Evolutionary conservation across 768 basidiomycete genomes (phyloP).

Genomic region (Boletus reticulatus): DNA sequence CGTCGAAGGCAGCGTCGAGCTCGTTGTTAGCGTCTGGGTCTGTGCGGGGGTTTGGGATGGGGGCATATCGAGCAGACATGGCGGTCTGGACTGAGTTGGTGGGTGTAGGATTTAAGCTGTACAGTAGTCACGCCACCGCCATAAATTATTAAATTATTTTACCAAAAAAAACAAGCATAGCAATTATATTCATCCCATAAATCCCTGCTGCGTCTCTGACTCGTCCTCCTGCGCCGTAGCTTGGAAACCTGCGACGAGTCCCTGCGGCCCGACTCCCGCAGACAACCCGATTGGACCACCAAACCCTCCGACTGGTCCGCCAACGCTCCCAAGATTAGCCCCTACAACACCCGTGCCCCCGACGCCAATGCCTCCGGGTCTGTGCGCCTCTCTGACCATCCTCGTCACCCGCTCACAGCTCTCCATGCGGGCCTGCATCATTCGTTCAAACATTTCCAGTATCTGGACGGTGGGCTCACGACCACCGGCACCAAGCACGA

Average conservation of each 20-base stretch:
- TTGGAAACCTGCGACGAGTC: constrained; percentile 15
- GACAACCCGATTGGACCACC: constrained; percentile 27
- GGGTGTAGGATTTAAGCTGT: too few species aligned
- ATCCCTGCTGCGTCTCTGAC: constrained; percentile 21
- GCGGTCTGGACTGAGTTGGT: not conserved
- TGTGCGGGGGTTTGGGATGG: constrained; percentile 56
- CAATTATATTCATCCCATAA: constrained; percentile 7
- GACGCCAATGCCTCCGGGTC: constrained; percentile 15
- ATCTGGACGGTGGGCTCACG: constrained; percentile 48
- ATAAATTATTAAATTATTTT: not conserved
- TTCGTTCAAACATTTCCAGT: constrained; percentile 65
- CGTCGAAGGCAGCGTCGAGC: constrained; percentile 87
- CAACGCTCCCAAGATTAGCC: constrained; percentile 19
- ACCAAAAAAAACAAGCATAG: not conserved
- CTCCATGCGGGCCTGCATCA: constrained; percentile 75
- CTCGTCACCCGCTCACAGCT: constrained; percentile 67
- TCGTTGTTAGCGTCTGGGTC: constrained; percentile 52
- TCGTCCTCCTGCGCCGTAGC: constrained; percentile 6
- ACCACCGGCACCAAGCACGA: constrained; percentile 30
- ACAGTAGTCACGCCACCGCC: constrained; percentile 1
- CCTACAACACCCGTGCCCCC: constrained; percentile 8
- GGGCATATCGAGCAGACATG: constrained; percentile 64
- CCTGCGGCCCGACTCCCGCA: constrained; percentile 21
- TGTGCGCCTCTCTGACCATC: constrained; percentile 42
- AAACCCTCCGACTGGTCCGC: constrained; percentile 30